phyloP scores from a whole-genome alignment of 2,329 filamentous ascomycete species.

The Fusarium sp. region DNA sequence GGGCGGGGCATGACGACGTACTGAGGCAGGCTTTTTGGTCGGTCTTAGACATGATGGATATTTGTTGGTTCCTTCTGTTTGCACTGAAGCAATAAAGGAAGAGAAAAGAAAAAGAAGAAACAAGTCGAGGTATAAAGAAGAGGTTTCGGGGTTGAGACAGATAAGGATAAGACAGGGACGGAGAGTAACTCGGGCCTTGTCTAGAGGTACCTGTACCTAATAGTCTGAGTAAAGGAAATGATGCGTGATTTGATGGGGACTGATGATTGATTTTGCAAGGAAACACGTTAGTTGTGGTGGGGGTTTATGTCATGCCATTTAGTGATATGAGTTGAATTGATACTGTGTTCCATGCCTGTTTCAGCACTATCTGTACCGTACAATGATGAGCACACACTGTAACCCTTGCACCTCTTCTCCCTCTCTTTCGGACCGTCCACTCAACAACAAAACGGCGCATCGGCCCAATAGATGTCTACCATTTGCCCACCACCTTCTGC shows the following conservation, averaged over 20 bases:
- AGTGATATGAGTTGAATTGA: conserved; percentile 16
- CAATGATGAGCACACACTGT: conserved; percentile 15
- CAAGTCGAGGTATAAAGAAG: conserved; percentile 30
- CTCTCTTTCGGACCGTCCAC: conserved; percentile 37
- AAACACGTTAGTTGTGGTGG: conserved; percentile 45
- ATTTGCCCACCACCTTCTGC: conserved; percentile 33
- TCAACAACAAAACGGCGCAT: conserved; percentile 39
- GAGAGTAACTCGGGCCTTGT: conserved; percentile 31
- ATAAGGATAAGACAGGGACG: conserved; percentile 34
- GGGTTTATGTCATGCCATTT: conserved; percentile 43
- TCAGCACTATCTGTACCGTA: conserved; percentile 9
- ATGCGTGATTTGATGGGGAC: conserved; percentile 50
- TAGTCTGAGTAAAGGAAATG: conserved; percentile 36
- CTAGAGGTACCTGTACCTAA: background rate
- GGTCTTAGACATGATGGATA: conserved; percentile 61
- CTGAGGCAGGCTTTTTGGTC: conserved; percentile 71
- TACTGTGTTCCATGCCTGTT: conserved; percentile 8
- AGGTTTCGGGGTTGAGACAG: conserved; percentile 5
- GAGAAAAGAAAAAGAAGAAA: conserved; percentile 23
- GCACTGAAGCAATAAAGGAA: conserved; percentile 30
- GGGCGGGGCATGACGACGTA: conserved; percentile 56
- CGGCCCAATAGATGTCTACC: conserved; percentile 40
- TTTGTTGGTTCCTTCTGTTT: conserved; percentile 15
- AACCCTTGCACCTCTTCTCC: background rate
- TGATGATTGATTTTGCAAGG: conserved; percentile 39